Conservation (phyloP, 352 stramenopile genomes). For the Globisporangium okanoganense region DNA sequence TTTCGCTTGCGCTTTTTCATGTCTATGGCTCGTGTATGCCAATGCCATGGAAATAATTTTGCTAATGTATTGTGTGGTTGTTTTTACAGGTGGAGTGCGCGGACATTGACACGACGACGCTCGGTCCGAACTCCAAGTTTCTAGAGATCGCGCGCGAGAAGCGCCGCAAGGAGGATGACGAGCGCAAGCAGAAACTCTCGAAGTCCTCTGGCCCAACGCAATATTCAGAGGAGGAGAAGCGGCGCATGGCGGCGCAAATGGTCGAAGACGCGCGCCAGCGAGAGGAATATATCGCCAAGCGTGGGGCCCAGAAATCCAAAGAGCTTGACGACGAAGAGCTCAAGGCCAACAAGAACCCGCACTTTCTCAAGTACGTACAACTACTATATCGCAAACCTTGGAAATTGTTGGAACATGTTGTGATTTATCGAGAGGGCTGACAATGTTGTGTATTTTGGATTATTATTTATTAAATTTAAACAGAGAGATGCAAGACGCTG, state of each 20-base stretch:
- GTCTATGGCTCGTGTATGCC: background rate
- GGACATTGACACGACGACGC: slow-evolving; percentile 67
- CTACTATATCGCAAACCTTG: too few relatives aligned
- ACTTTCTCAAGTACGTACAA: slow-evolving; percentile 67
- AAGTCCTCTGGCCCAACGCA: slow-evolving; percentile 28
- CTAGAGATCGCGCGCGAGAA: slow-evolving; percentile 67
- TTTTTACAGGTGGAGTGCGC: slow-evolving; percentile 49
- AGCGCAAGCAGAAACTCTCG: slow-evolving; percentile 54
- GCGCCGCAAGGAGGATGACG: slow-evolving; percentile 64
- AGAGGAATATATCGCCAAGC: slow-evolving; percentile 57
- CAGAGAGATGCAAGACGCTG: slow-evolving; percentile 66
- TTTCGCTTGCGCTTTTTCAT: background rate
- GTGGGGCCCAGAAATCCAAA: slow-evolving; percentile 43
- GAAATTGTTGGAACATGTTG: background rate
- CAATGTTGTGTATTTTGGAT: slow-evolving; percentile 12
- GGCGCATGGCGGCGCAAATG: slow-evolving; percentile 62
- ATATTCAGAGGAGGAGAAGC: slow-evolving; percentile 60
- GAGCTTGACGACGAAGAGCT: slow-evolving; percentile 54
- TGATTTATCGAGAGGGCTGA: background rate
- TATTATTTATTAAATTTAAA: background rate
- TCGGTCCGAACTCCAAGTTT: slow-evolving; percentile 78
- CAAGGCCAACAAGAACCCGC: slow-evolving; percentile 48
- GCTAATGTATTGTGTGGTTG: background rate
- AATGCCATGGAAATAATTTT: background rate
- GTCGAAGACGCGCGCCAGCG: slow-evolving; percentile 65